Base-by-base conservation (phyloP, 2,329 filamentous ascomycete species). In the Bipolaris bicolor region DNA sequence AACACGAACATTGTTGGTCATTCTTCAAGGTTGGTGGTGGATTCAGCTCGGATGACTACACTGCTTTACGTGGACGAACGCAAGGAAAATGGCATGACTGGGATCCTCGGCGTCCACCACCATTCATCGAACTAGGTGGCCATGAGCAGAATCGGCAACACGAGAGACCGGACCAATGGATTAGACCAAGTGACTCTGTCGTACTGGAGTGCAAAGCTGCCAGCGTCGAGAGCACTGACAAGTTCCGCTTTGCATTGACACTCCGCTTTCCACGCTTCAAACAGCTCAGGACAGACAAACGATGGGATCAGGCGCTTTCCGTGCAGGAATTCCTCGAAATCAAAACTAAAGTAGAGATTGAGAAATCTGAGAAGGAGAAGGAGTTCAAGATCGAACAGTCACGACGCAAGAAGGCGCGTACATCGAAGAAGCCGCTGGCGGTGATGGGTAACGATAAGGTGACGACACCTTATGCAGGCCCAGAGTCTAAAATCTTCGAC, bases 11-110 rank as follows among this genome's bases (percentile, higher is more conserved):
- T 74, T 96, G 88, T 70, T 90, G 88, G 68, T 97, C 92, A n/a
- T 97, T 99, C 79, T 96, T 93, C 83, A 97, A 95, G 76, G 95
- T 99, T 15, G 95, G 95, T n/a, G 95, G 95, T 51, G 95, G 95
- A 0, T 93, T 98, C 74, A 88, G 86, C 13, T 89, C 87, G 0
- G 86, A 90, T 50, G 95, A 99, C 70, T 98, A 97, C 73, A 87
- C 89, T 0, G 86, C 89, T 55, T 88, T 99, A 44, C 83, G 87
- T 5, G 91, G 96, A 68, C 84, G 87, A 22, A 98, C 94, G 0
- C 90, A 97, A 57, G 92, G 90, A 5, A 97, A 97, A 74, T 99
- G 95, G 95, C 83, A 84, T 11, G 85, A 90, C 31, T 99, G 92
- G 92, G 88, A 97, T 73, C 71, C 82, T 0, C 88, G 86, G 63